Base-by-base conservation (phyloP, 768 basidiomycete species). In the Russula olivacea region DNA sequence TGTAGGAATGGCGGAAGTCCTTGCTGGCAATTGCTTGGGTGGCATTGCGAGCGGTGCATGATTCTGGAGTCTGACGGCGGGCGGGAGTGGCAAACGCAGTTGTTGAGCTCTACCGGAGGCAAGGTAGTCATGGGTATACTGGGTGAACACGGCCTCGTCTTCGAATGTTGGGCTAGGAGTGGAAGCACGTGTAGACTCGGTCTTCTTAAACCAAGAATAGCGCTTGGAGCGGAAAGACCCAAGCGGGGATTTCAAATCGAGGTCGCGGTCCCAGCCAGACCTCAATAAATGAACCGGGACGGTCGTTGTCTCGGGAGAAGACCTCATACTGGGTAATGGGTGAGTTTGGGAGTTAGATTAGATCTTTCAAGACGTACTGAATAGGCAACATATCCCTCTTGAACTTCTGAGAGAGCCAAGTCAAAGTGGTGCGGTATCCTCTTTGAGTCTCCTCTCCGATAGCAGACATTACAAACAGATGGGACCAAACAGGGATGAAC, bases 401-500 rank as follows among this genome's bases (percentile, higher is more conserved):
- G 25, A 55, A 21, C 10, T 36, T 43, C 47, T 25, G 43, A 41
- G 55, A 57, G 25, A 68, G 43, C 61, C 65, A 55, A 15, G 38
- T 32, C 23, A 57, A 51, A 9, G 53, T 54, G 11, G 52, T 28
- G 30, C 25, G 47, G 21, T 66, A 67, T 15, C 61, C 65, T 14
- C 49, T 63, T 41, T 32, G 55, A 19, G 61, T 67, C 49, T 68
- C 67, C 48, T 61, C 61, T 14, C 65, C 61, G 11, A 59, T 25
- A 25, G 41, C 50, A 19, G 61, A 63, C 17, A 68, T 25, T 36
- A 51, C 25, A 49, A 58, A 66, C 25, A 68, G 40, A 17, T 66
- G 51, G 19, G 67, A 66, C 65, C 61, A 68, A 12, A 63, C 17
- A 3, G 67, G 67, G 28, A 66, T 63, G 25, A 66, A 63, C 67